Conservation (phyloP, 2,329 filamentous ascomycete genomes). For the Cladophialophora immunda region DNA sequence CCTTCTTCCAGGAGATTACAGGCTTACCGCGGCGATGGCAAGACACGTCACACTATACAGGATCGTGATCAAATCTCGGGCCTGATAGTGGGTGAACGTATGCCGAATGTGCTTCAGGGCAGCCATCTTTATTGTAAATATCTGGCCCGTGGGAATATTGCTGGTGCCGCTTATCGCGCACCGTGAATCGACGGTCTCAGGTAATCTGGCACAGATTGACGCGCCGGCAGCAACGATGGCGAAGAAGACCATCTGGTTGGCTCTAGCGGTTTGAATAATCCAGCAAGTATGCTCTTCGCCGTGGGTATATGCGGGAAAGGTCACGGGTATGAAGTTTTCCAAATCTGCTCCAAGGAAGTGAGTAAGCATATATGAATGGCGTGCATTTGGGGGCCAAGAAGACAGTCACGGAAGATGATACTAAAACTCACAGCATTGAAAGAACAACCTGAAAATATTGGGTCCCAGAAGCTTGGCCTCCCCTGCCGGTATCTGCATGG, state of each 20-base stretch:
- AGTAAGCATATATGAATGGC: not conserved
- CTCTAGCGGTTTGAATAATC: not conserved
- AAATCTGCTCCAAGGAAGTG: slow-evolving; percentile 2
- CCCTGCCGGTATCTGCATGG: too few relatives aligned
- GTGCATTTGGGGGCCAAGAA: not conserved
- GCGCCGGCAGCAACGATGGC: slow-evolving; percentile 32
- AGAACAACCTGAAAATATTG: too few relatives aligned
- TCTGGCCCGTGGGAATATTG: not conserved
- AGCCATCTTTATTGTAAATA: slow-evolving; percentile 4
- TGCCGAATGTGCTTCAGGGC: slow-evolving; percentile 5
- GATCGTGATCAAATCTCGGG: not conserved
- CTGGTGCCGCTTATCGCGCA: not conserved
- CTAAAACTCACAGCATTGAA: too few relatives aligned
- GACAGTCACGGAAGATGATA: too few relatives aligned
- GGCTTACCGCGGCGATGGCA: not conserved
- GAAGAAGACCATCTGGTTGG: slow-evolving; percentile 21
- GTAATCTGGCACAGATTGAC: not conserved
- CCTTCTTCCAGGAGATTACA: not conserved
- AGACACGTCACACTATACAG: slow-evolving; percentile 4
- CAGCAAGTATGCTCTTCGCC: slow-evolving; percentile 10
- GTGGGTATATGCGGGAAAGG: not conserved
- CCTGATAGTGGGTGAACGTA: not conserved
- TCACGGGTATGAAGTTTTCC: slow-evolving; percentile 2
- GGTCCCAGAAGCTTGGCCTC: too few relatives aligned
- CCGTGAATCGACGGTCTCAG: too few relatives aligned